A percentile compares a stretch with the other conserved stretches of the same genome.
phyloP scores from a whole-genome alignment of 306 rosid species.

The Luffa acutangula region DNA sequence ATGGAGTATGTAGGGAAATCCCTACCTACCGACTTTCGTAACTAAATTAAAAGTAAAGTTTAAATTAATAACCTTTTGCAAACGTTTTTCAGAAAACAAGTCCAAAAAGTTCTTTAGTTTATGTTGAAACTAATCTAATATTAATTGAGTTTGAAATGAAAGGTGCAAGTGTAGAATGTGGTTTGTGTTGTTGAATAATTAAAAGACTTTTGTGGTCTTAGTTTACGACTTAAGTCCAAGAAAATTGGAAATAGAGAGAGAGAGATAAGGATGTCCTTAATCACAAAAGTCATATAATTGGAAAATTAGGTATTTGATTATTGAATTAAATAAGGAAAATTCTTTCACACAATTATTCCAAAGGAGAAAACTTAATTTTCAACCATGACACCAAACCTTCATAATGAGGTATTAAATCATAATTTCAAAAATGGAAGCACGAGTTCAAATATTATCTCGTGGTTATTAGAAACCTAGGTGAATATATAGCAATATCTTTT shows the following conservation, averaged over 20 bases:
- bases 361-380: neutral
- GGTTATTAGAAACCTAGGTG: neutral
- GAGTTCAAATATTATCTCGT: neutral
- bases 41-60: too few species aligned
- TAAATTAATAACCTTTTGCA: neutral
- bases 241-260: neutral
- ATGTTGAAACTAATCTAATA: neutral
- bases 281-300: conserved; percentile 3
- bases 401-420: neutral
- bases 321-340: neutral
- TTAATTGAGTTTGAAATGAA: neutral
- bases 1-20: too few species aligned
- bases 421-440: neutral
- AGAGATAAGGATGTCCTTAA: neutral
- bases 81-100: neutral
- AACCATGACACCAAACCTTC: neutral
- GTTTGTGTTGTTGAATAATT: neutral
- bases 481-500: too few species aligned
- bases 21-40: too few species aligned
- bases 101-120: neutral
- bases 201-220: neutral
- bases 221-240: neutral
- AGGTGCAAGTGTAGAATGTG: neutral
- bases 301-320: neutral
- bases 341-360: neutral